Evolutionary conservation across 352 stramenopile species (phyloP), one percentile per base, ranked within the genome.

Genomic region (Discostella stelligera): DNA sequence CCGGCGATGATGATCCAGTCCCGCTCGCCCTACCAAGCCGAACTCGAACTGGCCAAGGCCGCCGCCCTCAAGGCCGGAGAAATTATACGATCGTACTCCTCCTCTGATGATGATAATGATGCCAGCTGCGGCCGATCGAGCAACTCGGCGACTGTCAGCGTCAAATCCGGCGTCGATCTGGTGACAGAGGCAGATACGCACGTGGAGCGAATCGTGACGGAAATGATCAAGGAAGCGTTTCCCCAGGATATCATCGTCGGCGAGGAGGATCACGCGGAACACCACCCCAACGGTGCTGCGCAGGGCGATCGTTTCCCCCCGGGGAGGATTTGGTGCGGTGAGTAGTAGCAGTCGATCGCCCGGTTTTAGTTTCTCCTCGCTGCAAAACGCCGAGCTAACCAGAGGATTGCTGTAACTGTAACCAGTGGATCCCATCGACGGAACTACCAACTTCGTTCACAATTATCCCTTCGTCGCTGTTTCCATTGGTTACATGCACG

Each of bases 351-450:
- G 27, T 32, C 2, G 5, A 32, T 6, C 27, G 2, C 5, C 27
- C 5, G 27, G 27, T 32, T 5, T 32, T 32, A 5, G 27, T 32
- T 32, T 32, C 27, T 32, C 5, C 5, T 6, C 27, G 27, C 2
- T 32, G 5, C 27, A 32, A 32, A n/a, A n/a, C n/a, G n/a, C n/a
- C n/a, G n/a, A n/a, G n/a, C n/a, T n/a, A n/a, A n/a, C n/a, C n/a
- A n/a, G n/a, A n/a, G n/a, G n/a, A 32, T 32, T 58, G 20, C 25
- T 58, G 25, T 46, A 0, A 6, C 18, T 71, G 7, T 63, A 21
- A 9, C 27, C 18, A 61, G 91, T 97, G 27, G 95, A 98, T 87
- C 95, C 95, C 21, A 97, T 98, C 77, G 95, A 98, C 85, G 95
- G 95, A 70, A 98, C 95, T 25, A 97, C 95, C 48, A 98, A 98